Percentiles rank a stretch among this genome's conserved stretches.
Conservation (phyloP, 805 yeast species). For the Metschnikowia kunwiensis region DNA sequence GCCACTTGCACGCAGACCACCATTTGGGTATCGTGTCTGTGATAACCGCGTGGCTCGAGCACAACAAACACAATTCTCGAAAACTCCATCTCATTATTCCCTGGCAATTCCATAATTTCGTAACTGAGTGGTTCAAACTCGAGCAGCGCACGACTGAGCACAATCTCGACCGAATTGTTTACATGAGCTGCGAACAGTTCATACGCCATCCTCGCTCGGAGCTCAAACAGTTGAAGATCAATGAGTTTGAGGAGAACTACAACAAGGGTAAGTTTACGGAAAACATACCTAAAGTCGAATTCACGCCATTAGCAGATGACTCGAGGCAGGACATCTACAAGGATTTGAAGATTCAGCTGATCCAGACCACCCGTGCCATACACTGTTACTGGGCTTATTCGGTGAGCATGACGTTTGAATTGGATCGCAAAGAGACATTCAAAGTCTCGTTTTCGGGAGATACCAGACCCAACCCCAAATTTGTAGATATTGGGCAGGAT, state of each 20-base stretch:
- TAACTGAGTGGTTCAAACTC: slow-evolving; percentile 62
- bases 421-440: slow-evolving; percentile 43
- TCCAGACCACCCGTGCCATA: slow-evolving; percentile 68
- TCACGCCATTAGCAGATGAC: slow-evolving; percentile 4
- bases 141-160: slow-evolving; percentile 34
- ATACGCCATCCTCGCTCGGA: slow-evolving; percentile 29
- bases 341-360: slow-evolving; percentile 40
- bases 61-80: slow-evolving; percentile 28
- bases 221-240: slow-evolving; percentile 26
- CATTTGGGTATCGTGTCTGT: slow-evolving; percentile 80
- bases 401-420: slow-evolving; percentile 51
- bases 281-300: slow-evolving; percentile 19
- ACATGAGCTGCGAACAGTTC: slow-evolving; percentile 62
- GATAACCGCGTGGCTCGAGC: slow-evolving; percentile 62
- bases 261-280: slow-evolving; percentile 21
- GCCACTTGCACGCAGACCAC: slow-evolving; percentile 97
- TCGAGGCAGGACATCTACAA: slow-evolving; percentile 29
- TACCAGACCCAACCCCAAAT: slow-evolving; percentile 74
- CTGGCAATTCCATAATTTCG: slow-evolving; percentile 64
- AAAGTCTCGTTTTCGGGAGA: slow-evolving; percentile 91
- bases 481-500: slow-evolving; percentile 60
- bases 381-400: slow-evolving; percentile 84
- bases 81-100: slow-evolving; percentile 67
- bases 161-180: slow-evolving; percentile 43
- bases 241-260: slow-evolving; percentile 32